Conservation (phyloP, 352 stramenopile genomes). For the Peronospora belbahrii region DNA sequence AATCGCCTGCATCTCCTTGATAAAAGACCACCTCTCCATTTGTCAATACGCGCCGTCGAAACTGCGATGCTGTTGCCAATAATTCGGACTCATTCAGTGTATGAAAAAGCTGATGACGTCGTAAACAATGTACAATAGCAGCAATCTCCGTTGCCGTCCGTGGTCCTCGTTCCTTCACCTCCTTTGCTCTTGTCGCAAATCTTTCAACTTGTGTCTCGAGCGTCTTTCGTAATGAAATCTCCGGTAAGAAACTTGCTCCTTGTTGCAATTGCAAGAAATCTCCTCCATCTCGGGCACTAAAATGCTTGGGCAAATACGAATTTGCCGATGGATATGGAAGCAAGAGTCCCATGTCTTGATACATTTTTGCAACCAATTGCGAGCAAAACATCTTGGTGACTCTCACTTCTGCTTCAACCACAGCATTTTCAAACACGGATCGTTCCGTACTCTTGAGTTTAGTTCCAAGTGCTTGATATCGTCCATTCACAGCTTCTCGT, state of each 20-base stretch:
- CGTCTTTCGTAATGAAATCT: constrained; percentile 51
- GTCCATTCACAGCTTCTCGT: constrained; percentile 33
- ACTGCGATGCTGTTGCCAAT: constrained; percentile 40
- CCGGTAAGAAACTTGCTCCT: constrained; percentile 55
- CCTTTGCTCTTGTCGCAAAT: constrained; percentile 25
- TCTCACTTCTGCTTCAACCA: constrained; percentile 31
- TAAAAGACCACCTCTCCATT: constrained; percentile 81
- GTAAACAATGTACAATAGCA: constrained; percentile 58
- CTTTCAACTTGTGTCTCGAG: constrained; percentile 28
- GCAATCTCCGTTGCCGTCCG: constrained; percentile 28
- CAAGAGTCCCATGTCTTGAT: constrained; percentile 71
- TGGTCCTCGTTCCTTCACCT: constrained; percentile 26
- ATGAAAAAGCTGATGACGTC: constrained; percentile 77
- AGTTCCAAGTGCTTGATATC: constrained; percentile 51
- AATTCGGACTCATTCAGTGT: constrained; percentile 65
- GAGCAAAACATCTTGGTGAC: constrained; percentile 76
- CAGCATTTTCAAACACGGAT: constrained; percentile 79
- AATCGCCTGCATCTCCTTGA: constrained; percentile 64
- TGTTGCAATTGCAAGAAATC: constrained; percentile 77
- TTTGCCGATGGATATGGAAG: constrained; percentile 77
- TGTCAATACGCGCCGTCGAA: constrained; percentile 43
- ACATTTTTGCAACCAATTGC: constrained; percentile 68
- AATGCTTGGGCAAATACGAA: constrained; percentile 85
- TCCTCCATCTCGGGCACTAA: constrained; percentile 40
- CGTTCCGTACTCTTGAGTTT: constrained; percentile 56